Conservation (phyloP, 2,329 filamentous ascomycete species). For the Aspergillus tamarii region DNA sequence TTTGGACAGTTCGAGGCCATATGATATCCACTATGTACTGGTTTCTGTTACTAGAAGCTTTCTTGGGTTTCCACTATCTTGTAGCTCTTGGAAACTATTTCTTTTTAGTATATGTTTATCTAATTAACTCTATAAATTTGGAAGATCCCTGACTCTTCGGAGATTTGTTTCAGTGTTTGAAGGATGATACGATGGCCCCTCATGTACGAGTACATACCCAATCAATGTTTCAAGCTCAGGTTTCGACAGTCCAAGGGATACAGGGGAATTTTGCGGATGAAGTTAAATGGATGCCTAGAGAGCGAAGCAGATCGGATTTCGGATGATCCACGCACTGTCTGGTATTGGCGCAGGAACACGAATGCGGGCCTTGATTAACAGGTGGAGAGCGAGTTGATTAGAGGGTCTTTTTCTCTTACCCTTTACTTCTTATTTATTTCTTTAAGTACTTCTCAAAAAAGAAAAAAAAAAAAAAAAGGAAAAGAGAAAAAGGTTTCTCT, state of each 20-base stretch:
- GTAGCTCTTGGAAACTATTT: background rate
- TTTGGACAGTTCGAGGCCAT: background rate
- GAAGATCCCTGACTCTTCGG: background rate
- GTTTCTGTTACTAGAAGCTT: conserved; percentile 3
- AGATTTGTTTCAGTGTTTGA: background rate
- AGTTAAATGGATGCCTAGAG: background rate
- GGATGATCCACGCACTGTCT: conserved; percentile 9
- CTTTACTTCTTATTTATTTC: background rate
- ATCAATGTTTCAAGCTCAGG: background rate
- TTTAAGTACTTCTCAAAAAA: background rate
- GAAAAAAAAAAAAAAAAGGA: no score
- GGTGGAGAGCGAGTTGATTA: background rate
- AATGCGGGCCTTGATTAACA: background rate
- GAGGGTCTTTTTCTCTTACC: background rate
- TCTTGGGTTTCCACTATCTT: background rate
- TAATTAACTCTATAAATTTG: background rate
- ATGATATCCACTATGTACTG: conserved; percentile 20
- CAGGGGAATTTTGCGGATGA: background rate
- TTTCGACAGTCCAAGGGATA: background rate
- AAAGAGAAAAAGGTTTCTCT: background rate
- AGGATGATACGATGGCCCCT: background rate
- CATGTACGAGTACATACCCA: background rate
- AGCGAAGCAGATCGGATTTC: conserved; percentile 4
- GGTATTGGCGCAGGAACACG: conserved; percentile 13
- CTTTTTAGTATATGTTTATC: background rate